Evolutionary conservation across 306 rosid species (phyloP), one percentile per base, ranked within the genome.

Genomic region (Macrotyloma uniflorum): DNA sequence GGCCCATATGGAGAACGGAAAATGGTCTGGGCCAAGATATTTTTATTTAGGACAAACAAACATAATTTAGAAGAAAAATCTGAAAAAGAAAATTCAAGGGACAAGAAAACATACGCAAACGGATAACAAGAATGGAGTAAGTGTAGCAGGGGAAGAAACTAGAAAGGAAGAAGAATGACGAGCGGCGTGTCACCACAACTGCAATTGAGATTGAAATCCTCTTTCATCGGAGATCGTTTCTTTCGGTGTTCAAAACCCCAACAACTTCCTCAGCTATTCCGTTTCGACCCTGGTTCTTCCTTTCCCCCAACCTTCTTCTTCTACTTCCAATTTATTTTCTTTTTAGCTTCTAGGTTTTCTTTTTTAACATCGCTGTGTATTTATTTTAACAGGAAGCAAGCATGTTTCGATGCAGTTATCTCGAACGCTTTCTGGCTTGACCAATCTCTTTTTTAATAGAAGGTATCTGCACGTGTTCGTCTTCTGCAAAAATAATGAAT

Each of bases 381-480:
- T 20, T 42, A 42, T 40, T 43, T 11, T 36, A 12, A 23, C 85
- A 94, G 97, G 97, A 74, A 65, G n/a, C 73, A 88, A 79, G 71
- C 89, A 80, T 77, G 89, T 90, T 70, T 84, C 89, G 5, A 86
- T 92, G 96, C 96, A 87, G 86, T 74, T 94, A 53, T 79, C 98
- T 46, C 90, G 93, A 72, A 61, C 88, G 26, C 70, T 92, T 77
- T 90, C 98, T 54, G 91, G 92, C 70, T 77, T 94, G 71, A 88
- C 92, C 57, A 86, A 89, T 80, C 85, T 92, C 69, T 82, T 92
- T 22, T 94, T 90, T 74, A 92, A 90, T 67, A 86, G 88, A 85
- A 92, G 98, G 98, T 92, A 81, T n/a, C 61, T 59, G 24, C 40
- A 3, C 8, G 8, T 40, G 51, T 18, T 6, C 14, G 14, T 45